Evolutionary conservation across 129 eudicot species (phyloP).

Genomic region (Silybum marianum): DNA sequence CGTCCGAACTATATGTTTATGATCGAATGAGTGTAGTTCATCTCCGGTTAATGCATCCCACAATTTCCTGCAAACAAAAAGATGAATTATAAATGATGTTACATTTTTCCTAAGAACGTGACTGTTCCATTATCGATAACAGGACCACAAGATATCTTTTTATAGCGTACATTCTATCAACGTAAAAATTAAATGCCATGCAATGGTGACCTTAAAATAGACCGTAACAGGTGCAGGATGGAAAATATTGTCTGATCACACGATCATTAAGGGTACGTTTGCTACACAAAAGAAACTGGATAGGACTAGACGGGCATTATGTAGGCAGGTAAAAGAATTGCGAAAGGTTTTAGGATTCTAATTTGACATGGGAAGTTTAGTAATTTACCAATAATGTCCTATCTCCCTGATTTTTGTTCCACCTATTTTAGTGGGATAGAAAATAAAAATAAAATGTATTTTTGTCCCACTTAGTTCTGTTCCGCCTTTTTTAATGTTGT

Average conservation of each 20-base stretch:
- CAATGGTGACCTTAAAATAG: background rate
- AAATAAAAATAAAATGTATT: background rate
- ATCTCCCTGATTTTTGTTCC: background rate
- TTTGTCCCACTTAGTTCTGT: background rate
- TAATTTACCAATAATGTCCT: background rate
- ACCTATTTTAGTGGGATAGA: background rate
- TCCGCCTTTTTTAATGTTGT: background rate
- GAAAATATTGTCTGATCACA: background rate
- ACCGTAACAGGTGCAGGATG: background rate
- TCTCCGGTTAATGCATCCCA: constrained; percentile 95
- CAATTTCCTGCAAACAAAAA: constrained; percentile 53
- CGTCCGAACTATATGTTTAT: constrained; percentile 87
- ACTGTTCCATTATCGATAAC: background rate
- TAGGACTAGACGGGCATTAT: background rate
- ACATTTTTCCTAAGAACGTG: background rate
- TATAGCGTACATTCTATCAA: background rate
- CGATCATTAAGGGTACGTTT: background rate
- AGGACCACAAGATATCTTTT: background rate
- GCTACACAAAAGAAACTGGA: background rate
- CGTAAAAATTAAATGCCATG: background rate
- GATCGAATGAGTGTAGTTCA: constrained; percentile 80
- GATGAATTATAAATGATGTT: background rate
- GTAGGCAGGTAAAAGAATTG: background rate
- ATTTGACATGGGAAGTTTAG: background rate
- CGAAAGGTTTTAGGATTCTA: background rate